phyloP scores from a whole-genome alignment of 306 rosid genomes.

The Casuarina equisetifolia region DNA sequence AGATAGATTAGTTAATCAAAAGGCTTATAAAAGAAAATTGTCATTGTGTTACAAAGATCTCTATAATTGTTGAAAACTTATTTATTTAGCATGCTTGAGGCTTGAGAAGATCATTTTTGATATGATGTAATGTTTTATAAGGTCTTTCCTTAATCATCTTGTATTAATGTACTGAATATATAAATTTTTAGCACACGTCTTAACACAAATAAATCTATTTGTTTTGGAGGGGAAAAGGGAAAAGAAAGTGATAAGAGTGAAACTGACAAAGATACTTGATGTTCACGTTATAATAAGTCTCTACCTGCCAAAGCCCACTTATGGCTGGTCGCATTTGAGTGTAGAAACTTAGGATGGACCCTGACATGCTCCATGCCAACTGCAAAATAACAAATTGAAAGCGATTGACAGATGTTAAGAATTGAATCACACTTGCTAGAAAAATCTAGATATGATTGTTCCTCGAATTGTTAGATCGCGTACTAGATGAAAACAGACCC shows the following conservation, averaged over 20 bases:
- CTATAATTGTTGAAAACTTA: too few species aligned
- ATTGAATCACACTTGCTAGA: not conserved
- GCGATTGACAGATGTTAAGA: not conserved
- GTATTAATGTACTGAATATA: too few species aligned
- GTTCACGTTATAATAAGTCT: not conserved
- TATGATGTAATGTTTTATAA: too few species aligned
- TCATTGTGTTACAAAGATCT: too few species aligned
- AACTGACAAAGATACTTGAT: not conserved
- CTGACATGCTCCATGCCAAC: slow-evolving; percentile 94
- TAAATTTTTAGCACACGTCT: too few species aligned
- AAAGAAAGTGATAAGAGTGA: not conserved
- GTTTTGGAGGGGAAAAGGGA: too few species aligned
- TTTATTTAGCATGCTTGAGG: too few species aligned
- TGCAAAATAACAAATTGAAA: not conserved
- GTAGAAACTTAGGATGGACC: slow-evolving; percentile 98
- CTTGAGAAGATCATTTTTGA: too few species aligned
- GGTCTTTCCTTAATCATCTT: too few species aligned
- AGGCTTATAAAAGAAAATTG: too few species aligned
- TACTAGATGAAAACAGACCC: not conserved
- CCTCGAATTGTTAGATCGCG: not conserved
- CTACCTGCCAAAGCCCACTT: slow-evolving; percentile 89
- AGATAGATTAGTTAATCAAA: too few species aligned
- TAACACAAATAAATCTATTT: too few species aligned
- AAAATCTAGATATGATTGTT: not conserved
- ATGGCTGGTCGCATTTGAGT: slow-evolving; percentile 97